Conservation (phyloP, 2,329 filamentous ascomycete genomes). For the Aspergillus fijiensis region DNA sequence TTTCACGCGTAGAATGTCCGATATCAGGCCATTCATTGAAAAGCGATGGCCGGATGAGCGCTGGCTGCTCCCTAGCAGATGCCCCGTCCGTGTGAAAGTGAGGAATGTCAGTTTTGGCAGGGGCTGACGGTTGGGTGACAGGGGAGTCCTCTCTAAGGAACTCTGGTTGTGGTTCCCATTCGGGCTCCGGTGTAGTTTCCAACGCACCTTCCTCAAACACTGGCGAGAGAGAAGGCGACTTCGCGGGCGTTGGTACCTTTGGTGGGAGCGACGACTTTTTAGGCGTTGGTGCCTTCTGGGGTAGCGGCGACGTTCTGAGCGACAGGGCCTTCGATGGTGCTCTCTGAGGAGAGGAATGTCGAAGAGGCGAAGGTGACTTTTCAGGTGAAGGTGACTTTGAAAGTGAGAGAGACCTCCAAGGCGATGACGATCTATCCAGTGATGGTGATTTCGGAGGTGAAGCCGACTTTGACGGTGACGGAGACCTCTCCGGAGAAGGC, state of each 20-base stretch:
- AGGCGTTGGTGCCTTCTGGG: neutral
- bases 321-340: too few species aligned
- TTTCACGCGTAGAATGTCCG: neutral
- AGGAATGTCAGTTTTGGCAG: slow-evolving; percentile 28
- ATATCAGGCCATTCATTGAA: neutral
- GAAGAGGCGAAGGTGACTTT: neutral
- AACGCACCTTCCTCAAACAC: neutral
- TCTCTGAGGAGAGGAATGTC: neutral
- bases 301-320: neutral
- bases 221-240: neutral
- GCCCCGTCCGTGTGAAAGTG: slow-evolving; percentile 10
- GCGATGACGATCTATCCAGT: neutral
- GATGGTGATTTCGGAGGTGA: neutral
- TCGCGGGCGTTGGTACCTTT: neutral
- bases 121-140: slow-evolving; percentile 9
- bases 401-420: neutral
- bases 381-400: neutral
- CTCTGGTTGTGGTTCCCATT: slow-evolving; percentile 5
- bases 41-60: neutral
- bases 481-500: neutral
- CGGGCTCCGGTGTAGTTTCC: neutral
- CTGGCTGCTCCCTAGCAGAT: slow-evolving; percentile 5
- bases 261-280: neutral
- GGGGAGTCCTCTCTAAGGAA: slow-evolving; percentile 13
- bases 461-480: neutral